phyloP scores from a whole-genome alignment of 83 land plant genomes.

The Picea engelmannii region DNA sequence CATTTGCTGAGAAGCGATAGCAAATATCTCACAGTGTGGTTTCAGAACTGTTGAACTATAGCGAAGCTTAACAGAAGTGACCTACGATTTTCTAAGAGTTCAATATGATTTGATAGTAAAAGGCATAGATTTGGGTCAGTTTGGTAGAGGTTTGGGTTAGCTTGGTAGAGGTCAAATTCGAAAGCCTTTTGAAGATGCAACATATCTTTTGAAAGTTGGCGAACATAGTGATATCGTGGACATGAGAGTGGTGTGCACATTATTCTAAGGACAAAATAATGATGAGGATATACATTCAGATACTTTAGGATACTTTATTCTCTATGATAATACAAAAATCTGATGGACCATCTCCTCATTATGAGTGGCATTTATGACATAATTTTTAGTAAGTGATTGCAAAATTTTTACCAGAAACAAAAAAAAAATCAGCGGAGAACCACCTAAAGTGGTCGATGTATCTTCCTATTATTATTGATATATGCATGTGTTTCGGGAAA shows the following conservation, averaged over 20 bases:
- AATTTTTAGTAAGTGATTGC: not conserved
- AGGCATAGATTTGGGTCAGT: no score
- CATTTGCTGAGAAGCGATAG: no score
- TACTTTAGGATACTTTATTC: constrained; percentile 4
- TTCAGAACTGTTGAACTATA: no score
- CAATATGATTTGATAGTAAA: no score
- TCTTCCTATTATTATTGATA: not conserved
- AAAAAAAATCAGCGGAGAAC: not conserved
- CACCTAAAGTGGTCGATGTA: not conserved
- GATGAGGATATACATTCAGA: not conserved
- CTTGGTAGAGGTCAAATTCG: constrained; percentile 91
- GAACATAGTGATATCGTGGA: constrained; percentile 89
- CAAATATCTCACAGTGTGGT: no score
- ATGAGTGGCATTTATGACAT: not conserved
- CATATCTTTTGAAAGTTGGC: constrained; percentile 76
- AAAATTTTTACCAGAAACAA: not conserved
- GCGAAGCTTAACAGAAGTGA: no score
- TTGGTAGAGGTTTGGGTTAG: constrained; percentile 35
- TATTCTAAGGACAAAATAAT: constrained; percentile 78
- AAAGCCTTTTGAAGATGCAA: constrained; percentile 91
- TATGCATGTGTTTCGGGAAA: not conserved
- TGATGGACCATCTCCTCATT: not conserved
- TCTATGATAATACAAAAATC: constrained; percentile 1
- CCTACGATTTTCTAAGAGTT: no score
- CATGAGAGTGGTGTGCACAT: constrained; percentile 92